Conservation (phyloP, 768 basidiomycete species). For the Solioccasus polychromus region DNA sequence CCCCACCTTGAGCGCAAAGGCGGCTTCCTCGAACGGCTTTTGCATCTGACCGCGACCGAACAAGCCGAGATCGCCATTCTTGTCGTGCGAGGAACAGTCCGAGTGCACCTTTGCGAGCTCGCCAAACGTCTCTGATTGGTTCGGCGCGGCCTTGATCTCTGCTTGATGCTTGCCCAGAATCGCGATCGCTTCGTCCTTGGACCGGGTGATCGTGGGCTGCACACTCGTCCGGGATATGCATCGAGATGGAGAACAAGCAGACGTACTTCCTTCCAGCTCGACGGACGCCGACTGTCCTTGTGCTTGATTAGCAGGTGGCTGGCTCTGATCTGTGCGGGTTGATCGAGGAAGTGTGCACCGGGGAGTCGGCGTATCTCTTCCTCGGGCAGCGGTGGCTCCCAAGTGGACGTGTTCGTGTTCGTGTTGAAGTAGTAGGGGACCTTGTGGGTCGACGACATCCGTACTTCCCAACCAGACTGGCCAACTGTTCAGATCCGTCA, state of each 20-base stretch:
- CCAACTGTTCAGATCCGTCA: slow-evolving; percentile 13
- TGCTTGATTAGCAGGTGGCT: slow-evolving; percentile 96
- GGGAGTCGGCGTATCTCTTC: slow-evolving; percentile 63
- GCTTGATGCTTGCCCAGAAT: slow-evolving; percentile 64
- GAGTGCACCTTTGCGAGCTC: slow-evolving; percentile 74
- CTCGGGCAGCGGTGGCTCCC: slow-evolving; percentile 70
- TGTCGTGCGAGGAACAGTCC: slow-evolving; percentile 84
- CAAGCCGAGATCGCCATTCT: slow-evolving; percentile 84
- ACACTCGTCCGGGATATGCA: neutral
- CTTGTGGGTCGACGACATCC: slow-evolving; percentile 73
- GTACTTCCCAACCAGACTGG: slow-evolving; percentile 72
- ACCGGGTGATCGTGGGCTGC: slow-evolving; percentile 74
- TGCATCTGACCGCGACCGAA: slow-evolving; percentile 93
- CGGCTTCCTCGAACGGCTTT: slow-evolving; percentile 91
- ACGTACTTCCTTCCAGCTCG: slow-evolving; percentile 82
- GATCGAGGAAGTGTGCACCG: slow-evolving; percentile 56
- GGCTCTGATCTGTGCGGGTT: slow-evolving; percentile 71
- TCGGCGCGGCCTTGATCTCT: slow-evolving; percentile 48
- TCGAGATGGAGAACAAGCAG: neutral
- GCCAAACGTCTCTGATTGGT: slow-evolving; percentile 60
- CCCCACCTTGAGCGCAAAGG: slow-evolving; percentile 67
- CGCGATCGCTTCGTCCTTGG: slow-evolving; percentile 86
- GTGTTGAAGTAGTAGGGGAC: slow-evolving; percentile 89
- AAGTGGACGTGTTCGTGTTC: slow-evolving; percentile 65
- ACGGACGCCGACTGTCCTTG: slow-evolving; percentile 68